Conservation (phyloP, 1,284 basidiomycete species). For the Tylopilus sp. region DNA sequence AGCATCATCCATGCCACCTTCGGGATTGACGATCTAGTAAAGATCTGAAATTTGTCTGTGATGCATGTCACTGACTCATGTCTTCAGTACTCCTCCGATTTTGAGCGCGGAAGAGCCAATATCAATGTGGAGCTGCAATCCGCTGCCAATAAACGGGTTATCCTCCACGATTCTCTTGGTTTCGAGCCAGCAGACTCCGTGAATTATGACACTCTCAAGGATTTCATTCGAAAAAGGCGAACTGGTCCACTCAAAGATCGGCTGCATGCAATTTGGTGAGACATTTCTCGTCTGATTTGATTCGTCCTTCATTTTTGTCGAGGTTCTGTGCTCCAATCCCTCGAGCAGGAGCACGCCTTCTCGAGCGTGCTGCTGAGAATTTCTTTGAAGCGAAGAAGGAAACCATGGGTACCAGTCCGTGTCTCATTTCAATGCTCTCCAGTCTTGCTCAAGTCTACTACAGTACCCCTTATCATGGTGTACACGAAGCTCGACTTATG, state of each 20-base stretch:
- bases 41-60: too few relatives aligned
- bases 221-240: neutral
- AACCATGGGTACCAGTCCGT: slow-evolving; percentile 1
- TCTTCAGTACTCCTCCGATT: neutral
- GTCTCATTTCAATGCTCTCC: neutral
- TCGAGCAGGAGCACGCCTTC: neutral
- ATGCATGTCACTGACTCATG: too few relatives aligned
- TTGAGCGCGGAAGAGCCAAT: neutral
- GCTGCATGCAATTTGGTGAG: slow-evolving; percentile 5
- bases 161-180: too few relatives aligned
- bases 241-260: neutral
- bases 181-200: neutral
- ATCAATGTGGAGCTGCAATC: slow-evolving; percentile 1
- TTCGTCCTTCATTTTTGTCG: too few relatives aligned
- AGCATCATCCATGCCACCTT: slow-evolving; percentile 2
- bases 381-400: slow-evolving; percentile 1
- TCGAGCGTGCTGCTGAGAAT: slow-evolving; percentile 1
- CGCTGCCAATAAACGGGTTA: neutral
- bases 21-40: slow-evolving; percentile 1
- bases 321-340: slow-evolving; percentile 6
- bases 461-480: slow-evolving; percentile 1
- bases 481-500: neutral
- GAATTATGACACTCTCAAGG: slow-evolving; percentile 1
- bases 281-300: too few relatives aligned
- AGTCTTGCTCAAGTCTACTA: neutral